Percentiles rank a stretch among this genome's conserved stretches.
Conservation (phyloP, 2,329 filamentous ascomycete species). For the Graphiopsis chlorocephala region DNA sequence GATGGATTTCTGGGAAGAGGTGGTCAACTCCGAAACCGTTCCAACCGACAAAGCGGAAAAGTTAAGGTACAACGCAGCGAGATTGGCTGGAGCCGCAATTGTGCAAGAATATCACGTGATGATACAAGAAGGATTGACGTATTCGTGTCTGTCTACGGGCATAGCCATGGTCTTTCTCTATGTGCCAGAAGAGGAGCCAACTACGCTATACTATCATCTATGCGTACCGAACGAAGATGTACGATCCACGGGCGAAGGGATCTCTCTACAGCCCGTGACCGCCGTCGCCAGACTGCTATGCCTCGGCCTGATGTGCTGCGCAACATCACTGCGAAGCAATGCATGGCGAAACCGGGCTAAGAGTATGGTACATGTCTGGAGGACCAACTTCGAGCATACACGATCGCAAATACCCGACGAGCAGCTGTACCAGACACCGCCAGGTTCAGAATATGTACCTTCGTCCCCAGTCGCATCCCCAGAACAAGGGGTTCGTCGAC, state of each 20-base stretch:
- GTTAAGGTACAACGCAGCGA: slow-evolving; percentile 26
- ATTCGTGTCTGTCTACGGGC: slow-evolving; percentile 30
- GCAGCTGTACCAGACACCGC: too few species aligned
- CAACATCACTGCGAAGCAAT: slow-evolving; percentile 12
- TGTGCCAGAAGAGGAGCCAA: slow-evolving; percentile 23
- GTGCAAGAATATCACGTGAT: slow-evolving; percentile 33
- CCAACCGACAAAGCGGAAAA: slow-evolving; percentile 18
- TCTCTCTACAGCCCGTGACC: slow-evolving; percentile 10
- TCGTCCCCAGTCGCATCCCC: too few species aligned
- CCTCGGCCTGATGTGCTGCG: slow-evolving; percentile 11
- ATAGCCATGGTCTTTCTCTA: slow-evolving; percentile 21
- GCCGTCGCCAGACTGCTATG: slow-evolving; percentile 8
- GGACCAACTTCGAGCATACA: slow-evolving; percentile 12
- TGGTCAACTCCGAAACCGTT: slow-evolving; percentile 20
- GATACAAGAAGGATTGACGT: slow-evolving; percentile 30
- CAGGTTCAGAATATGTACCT: too few species aligned
- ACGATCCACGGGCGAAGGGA: slow-evolving; percentile 13
- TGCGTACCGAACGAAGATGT: slow-evolving; percentile 28
- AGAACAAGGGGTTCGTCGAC: too few species aligned
- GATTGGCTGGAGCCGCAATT: slow-evolving; percentile 23
- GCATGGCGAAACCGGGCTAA: slow-evolving; percentile 12
- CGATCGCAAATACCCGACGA: slow-evolving; percentile 14
- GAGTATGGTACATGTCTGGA: not conserved
- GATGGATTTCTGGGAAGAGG: slow-evolving; percentile 24
- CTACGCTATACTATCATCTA: slow-evolving; percentile 30